Evolutionary conservation across 164 flowering plant genomes (phyloP), one percentile per base, ranked within the genome.

Genomic region (Dillenia suffruticosa): DNA sequence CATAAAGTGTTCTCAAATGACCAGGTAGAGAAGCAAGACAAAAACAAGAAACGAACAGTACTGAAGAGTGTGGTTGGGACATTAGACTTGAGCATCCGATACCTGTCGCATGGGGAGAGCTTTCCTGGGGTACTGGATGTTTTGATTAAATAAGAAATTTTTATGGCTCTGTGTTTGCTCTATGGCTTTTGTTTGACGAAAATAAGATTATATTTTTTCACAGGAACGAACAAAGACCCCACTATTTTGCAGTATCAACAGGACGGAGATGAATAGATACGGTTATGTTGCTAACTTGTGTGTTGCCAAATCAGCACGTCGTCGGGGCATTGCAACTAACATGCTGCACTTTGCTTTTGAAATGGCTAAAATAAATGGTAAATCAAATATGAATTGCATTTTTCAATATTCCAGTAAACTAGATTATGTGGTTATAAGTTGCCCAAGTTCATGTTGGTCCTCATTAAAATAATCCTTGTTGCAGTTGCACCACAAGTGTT

Each of bases 51-150:
- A 68, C 78, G 68, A 46, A 75, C 83, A 0, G 74, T 81, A 12
- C 44, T 82, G 44, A 82, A 86, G 78, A 85, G 87, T 79, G 74
- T 92, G 1, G 86, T 84, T 50, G 96, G 93, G 65, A 92, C 96
- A 13, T 82, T 89, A 54, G 98, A 92, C 65, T 61, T 88, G 62
- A 81, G 79, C 71, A 73, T 89, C 53, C 75, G 76, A 9, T 51
- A 72, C 51, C 77, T 85, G 68, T 52, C 78, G 68, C 77, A 70
- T 5, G 89, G 86, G 59, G 84, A 83, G 72, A 77, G 79, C 12
- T 92, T 78, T 73, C 93, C 96, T 10, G 88, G 85, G 87, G 96
- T 90, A 81, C 19, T 11, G 26, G 49, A 12, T 32, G 8, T 63
- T 64, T 45, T 49, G 49, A 24, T 8, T 49, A 8, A 14, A 46